Percentiles rank a stretch among this genome's conserved stretches.
These are phyloP conservation scores for Candida andamanensis DNA, from an alignment of 805 yeast species.

Conservation along the genomic window DNA sequence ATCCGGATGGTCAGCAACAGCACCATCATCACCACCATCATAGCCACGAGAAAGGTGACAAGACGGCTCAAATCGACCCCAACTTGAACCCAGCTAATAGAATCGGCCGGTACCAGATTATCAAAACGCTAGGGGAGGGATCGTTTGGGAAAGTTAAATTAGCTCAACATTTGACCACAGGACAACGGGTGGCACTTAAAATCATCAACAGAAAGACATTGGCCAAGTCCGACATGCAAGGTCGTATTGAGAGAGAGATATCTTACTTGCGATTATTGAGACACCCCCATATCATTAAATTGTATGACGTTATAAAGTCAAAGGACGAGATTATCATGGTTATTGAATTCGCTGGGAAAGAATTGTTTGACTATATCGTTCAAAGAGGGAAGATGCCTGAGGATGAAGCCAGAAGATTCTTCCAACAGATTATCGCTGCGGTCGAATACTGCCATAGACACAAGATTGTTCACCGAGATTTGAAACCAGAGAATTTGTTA, in stretches of 20 bases:
- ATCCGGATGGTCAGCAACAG: constrained; percentile 1
- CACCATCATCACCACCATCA: constrained; percentile 14
- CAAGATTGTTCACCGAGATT: constrained; percentile 93
- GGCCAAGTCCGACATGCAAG: constrained; percentile 96
- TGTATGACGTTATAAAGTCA: constrained; percentile 91
- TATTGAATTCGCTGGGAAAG: constrained; percentile 95
- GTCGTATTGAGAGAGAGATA: constrained; percentile 91
- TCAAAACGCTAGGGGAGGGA: constrained; percentile 92
- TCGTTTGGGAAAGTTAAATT: constrained; percentile 94
- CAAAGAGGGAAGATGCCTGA: constrained; percentile 92
- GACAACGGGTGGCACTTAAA: constrained; percentile 87
- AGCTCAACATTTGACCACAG: constrained; percentile 85
- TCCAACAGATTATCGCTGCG: constrained; percentile 94
- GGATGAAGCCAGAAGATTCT: constrained; percentile 85
- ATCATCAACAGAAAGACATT: constrained; percentile 88
- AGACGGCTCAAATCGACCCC: constrained; percentile 16
- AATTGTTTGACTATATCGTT: constrained; percentile 90
- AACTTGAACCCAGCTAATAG: constrained; percentile 36
- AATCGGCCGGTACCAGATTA: constrained; percentile 89
- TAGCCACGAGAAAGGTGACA: constrained; percentile 11
- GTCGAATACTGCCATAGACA: constrained; percentile 95
- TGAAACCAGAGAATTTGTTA: constrained; percentile 90
- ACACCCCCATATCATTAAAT: constrained; percentile 94
- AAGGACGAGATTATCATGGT: constrained; percentile 97
- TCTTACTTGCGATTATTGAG: constrained; percentile 80